A percentile compares a stretch with the other conserved stretches of the same genome.
These are phyloP conservation scores for Plasmodium cynomolgi DNA, from an alignment of 169 alveolate genomes.

Conservation along the genomic window DNA sequence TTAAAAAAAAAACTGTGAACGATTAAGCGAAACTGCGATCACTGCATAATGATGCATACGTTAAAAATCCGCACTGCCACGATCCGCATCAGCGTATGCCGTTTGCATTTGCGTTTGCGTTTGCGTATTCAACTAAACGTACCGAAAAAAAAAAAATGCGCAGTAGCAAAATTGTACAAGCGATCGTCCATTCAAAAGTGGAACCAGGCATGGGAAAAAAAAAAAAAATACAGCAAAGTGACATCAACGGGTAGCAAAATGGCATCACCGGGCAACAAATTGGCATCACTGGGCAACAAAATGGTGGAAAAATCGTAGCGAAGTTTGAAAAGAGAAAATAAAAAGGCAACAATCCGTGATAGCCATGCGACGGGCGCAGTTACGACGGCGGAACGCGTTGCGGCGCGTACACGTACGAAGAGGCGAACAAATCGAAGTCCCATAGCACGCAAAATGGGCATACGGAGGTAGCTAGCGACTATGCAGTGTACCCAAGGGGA, in stretches of 20 bases:
- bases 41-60: neutral
- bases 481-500: neutral
- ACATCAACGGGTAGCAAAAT: neutral
- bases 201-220: neutral
- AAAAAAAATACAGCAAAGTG: neutral
- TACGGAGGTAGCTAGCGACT: neutral
- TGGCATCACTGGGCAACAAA: neutral
- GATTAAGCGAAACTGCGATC: neutral
- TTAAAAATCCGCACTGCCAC: neutral
- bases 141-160: neutral
- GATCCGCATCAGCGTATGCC: neutral
- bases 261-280: too few species aligned
- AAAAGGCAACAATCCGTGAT: neutral
- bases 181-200: neutral
- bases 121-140: neutral
- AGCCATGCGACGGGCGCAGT: neutral
- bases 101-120: neutral
- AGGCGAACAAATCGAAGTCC: neutral
- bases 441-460: neutral
- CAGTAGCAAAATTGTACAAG: neutral
- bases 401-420: neutral
- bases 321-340: neutral
- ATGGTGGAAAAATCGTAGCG: neutral
- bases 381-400: neutral
- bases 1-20: neutral